Evolutionary conservation across 148 eudicot genomes (phyloP), one percentile per base, ranked within the genome.

Genomic region (Rhododendron henanense): DNA sequence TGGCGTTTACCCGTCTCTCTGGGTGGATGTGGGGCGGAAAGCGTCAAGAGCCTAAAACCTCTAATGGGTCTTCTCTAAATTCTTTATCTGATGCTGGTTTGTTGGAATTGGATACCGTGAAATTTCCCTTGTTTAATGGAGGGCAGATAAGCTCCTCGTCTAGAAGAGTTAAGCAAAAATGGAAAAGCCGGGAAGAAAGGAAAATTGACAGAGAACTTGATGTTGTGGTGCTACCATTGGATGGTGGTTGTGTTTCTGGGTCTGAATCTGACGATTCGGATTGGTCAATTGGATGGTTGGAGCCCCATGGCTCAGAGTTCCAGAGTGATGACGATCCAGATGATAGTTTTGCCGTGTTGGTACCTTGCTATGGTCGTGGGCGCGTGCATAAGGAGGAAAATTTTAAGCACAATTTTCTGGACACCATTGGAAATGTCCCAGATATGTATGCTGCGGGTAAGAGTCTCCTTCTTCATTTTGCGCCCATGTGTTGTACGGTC

Each of bases 241-340:
- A 91, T 84, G 91, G 91, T 61, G 90, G 86, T 10, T 91, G 93
- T 84, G 84, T 91, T 75, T 90, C 93, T 11, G 93, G 90, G 47
- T 91, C 93, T 18, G 93, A 91, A 15, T 90, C 90, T 8, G 93
- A 91, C 84, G 92, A 83, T 77, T 90, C 91, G 0, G 93, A 91
- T 83, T 91, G 91, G 91, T 91, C 93, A 28, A 82, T 90, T 81
- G 93, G 93, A 77, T 91, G 93, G 93, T 87, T 90, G 81, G 93
- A 91, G 84, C 90, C 93, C 79, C 92, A 90, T 88, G 93, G 87
- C 21, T 57, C 87, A 80, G 93, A 79, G 9, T 91, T 91, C 81
- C 89, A 87, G 41, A 90, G 90, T 63, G 88, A 87, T 87, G 88
- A 83, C 79, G 90, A 90, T 45, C 82, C 65, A 41, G 92, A 91